Conservation (phyloP, 129 eudicot species). For the Daucus carota region DH1_v3.0 NC_030385.2:5444501-5445000, state of each 20-base stretch:
- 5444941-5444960: conserved; percentile 64
- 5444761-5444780: neutral
- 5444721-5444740: neutral
- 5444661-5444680: neutral
- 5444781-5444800: neutral
- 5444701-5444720: neutral
- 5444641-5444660: neutral
- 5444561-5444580: neutral
- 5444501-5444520: neutral
- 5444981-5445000: conserved; percentile 71
- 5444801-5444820: neutral
- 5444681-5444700: neutral
- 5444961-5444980: conserved; percentile 72
- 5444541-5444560: neutral
- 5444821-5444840: neutral
- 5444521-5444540: neutral
- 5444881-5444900: neutral
- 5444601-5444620: neutral
- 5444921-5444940: conserved; percentile 83
- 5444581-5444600: neutral
- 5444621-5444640: neutral
- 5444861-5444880: neutral
- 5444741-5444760: neutral
- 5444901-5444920: conserved; percentile 65
- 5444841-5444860: too few relatives aligned